phyloP scores from a whole-genome alignment of 2,329 filamentous ascomycete species.

The Trichoderma cornu-damae region DNA sequence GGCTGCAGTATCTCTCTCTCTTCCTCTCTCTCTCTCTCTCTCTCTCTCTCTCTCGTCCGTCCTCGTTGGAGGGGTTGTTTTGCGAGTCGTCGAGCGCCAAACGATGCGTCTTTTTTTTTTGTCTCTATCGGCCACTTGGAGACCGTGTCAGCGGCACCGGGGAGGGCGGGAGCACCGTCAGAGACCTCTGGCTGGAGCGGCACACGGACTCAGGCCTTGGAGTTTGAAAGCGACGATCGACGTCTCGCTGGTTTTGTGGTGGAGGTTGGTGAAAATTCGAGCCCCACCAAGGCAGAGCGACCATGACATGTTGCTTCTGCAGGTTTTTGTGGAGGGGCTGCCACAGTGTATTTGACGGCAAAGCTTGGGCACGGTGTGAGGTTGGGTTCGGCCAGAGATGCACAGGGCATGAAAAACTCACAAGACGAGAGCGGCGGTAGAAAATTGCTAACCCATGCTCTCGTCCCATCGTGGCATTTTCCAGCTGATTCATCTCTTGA shows the following conservation, averaged over 20 bases:
- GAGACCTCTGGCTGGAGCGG: neutral
- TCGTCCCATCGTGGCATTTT: too few species aligned
- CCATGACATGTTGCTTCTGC: slow-evolving; percentile 27
- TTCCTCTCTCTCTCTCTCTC: too few species aligned
- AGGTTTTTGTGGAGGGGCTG: slow-evolving; percentile 26
- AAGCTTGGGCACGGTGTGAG: neutral
- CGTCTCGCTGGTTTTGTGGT: slow-evolving; percentile 23
- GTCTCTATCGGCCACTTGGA: neutral
- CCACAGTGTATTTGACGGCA: slow-evolving; percentile 3
- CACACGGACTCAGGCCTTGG: slow-evolving; percentile 18
- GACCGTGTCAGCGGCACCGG: neutral
- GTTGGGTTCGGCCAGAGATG: neutral
- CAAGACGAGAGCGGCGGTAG: too few species aligned
- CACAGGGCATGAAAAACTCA: too few species aligned
- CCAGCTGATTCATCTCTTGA: too few species aligned
- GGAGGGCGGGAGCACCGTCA: neutral
- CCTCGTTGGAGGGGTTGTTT: slow-evolving; percentile 8
- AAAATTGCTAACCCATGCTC: too few species aligned
- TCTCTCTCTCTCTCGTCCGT: slow-evolving; percentile 1
- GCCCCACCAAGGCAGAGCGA: slow-evolving; percentile 35
- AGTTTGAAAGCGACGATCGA: slow-evolving; percentile 14
- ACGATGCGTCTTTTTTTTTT: neutral
- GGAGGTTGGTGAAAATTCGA: slow-evolving; percentile 38
- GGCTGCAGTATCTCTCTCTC: slow-evolving; percentile 16
- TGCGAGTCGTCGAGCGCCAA: neutral